Conservation (phyloP, 495 filamentous ascomycete species). For the Penicillium waksmanii region DNA sequence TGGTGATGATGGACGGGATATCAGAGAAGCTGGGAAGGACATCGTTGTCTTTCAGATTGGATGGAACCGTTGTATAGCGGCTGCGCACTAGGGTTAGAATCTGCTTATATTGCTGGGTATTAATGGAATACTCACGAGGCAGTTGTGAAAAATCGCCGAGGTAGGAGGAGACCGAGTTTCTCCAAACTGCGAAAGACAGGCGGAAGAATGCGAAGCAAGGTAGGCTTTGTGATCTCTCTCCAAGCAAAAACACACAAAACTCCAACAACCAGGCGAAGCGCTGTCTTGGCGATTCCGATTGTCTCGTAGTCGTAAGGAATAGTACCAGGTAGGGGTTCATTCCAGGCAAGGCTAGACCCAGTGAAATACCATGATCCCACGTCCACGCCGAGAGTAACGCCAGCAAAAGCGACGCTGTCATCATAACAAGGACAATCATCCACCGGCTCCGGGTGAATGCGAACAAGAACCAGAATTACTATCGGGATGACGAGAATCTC, state of each 20-base stretch:
- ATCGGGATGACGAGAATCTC: conserved; percentile 64
- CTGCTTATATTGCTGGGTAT: not conserved
- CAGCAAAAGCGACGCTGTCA: conserved; percentile 91
- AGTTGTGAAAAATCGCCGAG: conserved; percentile 84
- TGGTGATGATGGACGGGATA: conserved; percentile 75
- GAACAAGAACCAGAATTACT: conserved; percentile 72
- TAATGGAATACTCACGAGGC: conserved; percentile 66
- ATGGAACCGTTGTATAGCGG: conserved; percentile 84
- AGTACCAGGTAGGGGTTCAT: conserved; percentile 60
- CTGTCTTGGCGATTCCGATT: conserved; percentile 62
- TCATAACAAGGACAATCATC: conserved; percentile 98
- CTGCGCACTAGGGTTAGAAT: conserved; percentile 34
- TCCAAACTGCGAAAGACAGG: conserved; percentile 88
- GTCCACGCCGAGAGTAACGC: conserved; percentile 81
- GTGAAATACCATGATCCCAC: conserved; percentile 81
- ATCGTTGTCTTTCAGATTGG: conserved; percentile 77
- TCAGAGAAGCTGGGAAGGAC: conserved; percentile 85
- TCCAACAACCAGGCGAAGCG: conserved; percentile 72
- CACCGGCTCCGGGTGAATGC: conserved; percentile 92
- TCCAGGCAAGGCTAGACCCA: conserved; percentile 56
- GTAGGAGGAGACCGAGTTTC: conserved; percentile 73
- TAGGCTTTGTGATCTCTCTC: conserved; percentile 85
- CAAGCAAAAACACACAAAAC: conserved; percentile 84
- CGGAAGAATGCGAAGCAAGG: conserved; percentile 74
- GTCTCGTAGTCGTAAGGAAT: conserved; percentile 66